Percentiles rank a stretch among this genome's conserved stretches.
These are phyloP conservation scores for Cladosporium sp. DNA, from an alignment of 2,329 filamentous ascomycete species.

Conservation along the genomic window DNA sequence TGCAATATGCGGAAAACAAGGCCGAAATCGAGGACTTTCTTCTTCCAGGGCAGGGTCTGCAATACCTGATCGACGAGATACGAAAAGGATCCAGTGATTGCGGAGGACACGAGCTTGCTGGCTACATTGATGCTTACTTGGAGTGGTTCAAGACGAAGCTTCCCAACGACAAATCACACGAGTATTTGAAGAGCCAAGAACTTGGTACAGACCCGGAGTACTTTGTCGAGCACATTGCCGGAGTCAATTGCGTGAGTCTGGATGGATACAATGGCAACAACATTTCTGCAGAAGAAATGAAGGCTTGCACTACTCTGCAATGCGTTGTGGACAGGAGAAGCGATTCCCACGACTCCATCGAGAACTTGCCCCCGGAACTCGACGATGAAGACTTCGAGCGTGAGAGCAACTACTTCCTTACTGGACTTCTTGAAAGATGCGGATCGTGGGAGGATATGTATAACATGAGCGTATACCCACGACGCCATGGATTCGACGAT, in stretches of 20 bases:
- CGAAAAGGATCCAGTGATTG: no score
- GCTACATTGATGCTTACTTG: no score
- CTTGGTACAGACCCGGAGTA: no score
- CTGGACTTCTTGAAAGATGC: conserved; percentile 4
- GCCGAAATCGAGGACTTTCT: no score
- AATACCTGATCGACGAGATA: no score
- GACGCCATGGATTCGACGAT: conserved; percentile 9
- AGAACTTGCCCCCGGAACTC: background rate
- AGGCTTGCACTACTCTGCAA: conserved; percentile 12
- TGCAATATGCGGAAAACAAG: no score
- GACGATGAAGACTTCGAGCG: conserved; percentile 15
- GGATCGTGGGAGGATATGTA: background rate
- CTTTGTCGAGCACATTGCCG: background rate
- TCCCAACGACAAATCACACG: no score
- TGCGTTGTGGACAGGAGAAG: conserved; percentile 11
- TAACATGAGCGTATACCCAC: background rate
- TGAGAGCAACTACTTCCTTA: conserved; percentile 1
- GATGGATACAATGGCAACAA: conserved; percentile 7
- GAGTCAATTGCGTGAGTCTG: background rate
- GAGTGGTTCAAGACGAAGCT: no score
- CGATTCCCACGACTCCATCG: background rate
- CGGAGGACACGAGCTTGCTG: no score
- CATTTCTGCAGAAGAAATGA: conserved; percentile 16
- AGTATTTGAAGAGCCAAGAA: no score
- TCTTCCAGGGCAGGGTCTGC: no score